Base-by-base conservation (phyloP, 257 asterid species). In the Schizonepeta tenuifolia region DNA sequence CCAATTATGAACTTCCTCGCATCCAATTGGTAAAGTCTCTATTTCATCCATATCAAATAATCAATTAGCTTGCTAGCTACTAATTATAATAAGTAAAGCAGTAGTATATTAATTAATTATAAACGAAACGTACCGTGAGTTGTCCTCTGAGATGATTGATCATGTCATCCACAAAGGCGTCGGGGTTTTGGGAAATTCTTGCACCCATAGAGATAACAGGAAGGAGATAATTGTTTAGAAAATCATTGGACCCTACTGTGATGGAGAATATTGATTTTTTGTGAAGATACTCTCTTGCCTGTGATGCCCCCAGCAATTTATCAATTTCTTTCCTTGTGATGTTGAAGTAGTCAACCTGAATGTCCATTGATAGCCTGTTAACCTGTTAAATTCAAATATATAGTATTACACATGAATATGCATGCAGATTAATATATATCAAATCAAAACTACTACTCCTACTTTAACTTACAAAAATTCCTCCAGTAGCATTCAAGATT, bases 311-410 rank as follows among this genome's bases (percentile, higher is more conserved):
- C 68, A 91, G 33, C 58, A 89, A 54, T 9, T 82, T 73, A 26
- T 87, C 95, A 1, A 94, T 82, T 69, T 88, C 69, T 58, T 83
- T 86, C 77, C 97, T 86, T 0, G 98, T 94, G 4, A 94, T 89
- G 84, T 75, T 91, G 89, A 94, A 94, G 82, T 94, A 94, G 79
- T 94, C 98, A 3, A 94, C 78, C 43, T 94, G 98, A 69, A 94
- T 80, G 73, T 91, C 97, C 96, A 91, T 84, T 18, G 97, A 94
- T 5, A 94, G 86, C 83, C 97, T 87, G 69, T 94, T 94, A 15
- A 94, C 96, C 98, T 94, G 89, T 51, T 18, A 47, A 24, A 24
- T 2, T 51, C 22, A 47, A 24, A 24, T 2, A 24, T 24, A 24
- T 24, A 24, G 26, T 24, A 24, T n/a, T n/a, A n/a, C n/a, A n/a